A percentile compares a stretch with the other conserved stretches of the same genome.
These are phyloP conservation scores for Mixia osmundae DNA, from an alignment of 1,284 basidiomycete species.

Conservation along the genomic window DNA sequence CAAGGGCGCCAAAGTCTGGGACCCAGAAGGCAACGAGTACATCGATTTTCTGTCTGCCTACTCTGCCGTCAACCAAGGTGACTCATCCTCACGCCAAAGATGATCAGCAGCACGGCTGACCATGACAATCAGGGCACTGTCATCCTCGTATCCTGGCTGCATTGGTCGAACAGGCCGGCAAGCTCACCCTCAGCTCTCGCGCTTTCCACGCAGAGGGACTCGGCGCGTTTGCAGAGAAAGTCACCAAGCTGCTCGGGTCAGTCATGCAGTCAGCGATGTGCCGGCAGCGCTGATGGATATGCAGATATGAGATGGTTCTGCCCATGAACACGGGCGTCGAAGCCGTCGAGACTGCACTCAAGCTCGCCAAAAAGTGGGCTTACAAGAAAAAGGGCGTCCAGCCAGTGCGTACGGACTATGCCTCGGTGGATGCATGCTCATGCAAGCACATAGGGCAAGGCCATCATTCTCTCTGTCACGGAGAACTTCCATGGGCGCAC, in stretches of 20 bases:
- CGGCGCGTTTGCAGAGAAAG: constrained; percentile 62
- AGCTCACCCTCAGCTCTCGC: constrained; percentile 76
- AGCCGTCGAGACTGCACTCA: constrained; percentile 73
- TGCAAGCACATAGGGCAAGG: constrained; percentile 58
- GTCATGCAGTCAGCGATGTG: too few species aligned
- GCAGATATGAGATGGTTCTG: constrained; percentile 49
- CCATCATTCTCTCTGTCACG: constrained; percentile 61
- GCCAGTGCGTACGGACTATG: too few species aligned
- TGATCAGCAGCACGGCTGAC: not conserved
- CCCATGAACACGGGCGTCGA: constrained; percentile 99
- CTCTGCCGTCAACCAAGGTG: constrained; percentile 37
- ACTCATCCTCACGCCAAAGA: not conserved
- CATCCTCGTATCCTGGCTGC: constrained; percentile 62
- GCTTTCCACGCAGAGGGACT: constrained; percentile 92
- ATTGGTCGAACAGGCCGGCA: constrained; percentile 59
- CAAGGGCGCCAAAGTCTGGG: constrained; percentile 36
- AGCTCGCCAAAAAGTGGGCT: constrained; percentile 74
- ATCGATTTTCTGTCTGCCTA: constrained; percentile 77
- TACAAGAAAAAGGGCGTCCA: constrained; percentile 66
- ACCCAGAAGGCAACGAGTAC: constrained; percentile 22
- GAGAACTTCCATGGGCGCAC: constrained; percentile 96
- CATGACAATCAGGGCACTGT: constrained; percentile 53
- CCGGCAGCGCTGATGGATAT: too few species aligned
- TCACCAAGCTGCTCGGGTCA: constrained; percentile 58
- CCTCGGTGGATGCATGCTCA: too few species aligned